phyloP scores from a whole-genome alignment of 768 basidiomycete species.

The Phaeolepiota aurea region DNA sequence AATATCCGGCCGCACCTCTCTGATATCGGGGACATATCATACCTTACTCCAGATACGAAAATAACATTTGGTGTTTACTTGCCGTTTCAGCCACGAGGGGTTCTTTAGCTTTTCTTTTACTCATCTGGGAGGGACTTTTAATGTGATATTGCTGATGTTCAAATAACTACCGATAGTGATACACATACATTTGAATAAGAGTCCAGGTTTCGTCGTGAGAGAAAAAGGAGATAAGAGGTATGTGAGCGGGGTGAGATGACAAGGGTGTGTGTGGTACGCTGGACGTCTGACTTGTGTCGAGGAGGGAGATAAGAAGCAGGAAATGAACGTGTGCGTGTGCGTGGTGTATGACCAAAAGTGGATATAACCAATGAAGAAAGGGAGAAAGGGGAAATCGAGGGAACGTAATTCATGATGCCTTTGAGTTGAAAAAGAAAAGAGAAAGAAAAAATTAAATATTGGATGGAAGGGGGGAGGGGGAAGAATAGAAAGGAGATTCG shows the following conservation, averaged over 20 bases:
- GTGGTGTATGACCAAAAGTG: not conserved
- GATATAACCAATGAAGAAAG: not conserved
- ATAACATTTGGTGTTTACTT: no score
- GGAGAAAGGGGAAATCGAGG: not conserved
- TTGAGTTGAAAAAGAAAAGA: not conserved
- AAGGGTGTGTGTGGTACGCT: not conserved
- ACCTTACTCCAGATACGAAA: not conserved
- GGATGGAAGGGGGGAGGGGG: not conserved
- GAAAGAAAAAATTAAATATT: not conserved
- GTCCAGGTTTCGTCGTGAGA: not conserved
- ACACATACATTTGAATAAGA: constrained; percentile 6
- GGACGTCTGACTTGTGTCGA: not conserved
- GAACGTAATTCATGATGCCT: not conserved
- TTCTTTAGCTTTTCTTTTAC: no score
- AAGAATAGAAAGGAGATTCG: constrained; percentile 1
- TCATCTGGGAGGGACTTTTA: not conserved
- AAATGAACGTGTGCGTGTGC: not conserved
- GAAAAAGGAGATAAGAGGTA: not conserved
- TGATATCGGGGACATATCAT: not conserved
- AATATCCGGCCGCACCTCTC: constrained; percentile 2
- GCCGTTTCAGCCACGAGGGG: no score
- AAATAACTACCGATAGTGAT: constrained; percentile 6
- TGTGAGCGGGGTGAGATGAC: not conserved
- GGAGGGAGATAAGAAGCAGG: not conserved
- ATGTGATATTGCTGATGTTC: constrained; percentile 2